Percentiles rank a stretch among this genome's conserved stretches.
Conservation (phyloP, 768 basidiomycete genomes). For the Peribolospora kevripleyi region DNA sequence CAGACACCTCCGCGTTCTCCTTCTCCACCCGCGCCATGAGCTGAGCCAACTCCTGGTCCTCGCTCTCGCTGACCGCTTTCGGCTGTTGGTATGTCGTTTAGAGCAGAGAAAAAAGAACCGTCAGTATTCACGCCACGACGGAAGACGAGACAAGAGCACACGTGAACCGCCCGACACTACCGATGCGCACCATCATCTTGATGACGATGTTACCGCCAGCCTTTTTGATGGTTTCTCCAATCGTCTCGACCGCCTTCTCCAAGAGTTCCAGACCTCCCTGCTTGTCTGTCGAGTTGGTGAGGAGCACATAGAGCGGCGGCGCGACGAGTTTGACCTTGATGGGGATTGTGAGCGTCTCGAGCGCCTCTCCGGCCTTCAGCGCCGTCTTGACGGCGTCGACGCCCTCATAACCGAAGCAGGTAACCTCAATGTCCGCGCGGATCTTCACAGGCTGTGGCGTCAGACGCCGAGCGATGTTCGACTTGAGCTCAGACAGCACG, state of each 20-base stretch:
- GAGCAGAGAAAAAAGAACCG: not conserved
- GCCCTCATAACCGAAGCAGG: constrained; percentile 82
- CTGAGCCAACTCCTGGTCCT: constrained; percentile 88
- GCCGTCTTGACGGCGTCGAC: constrained; percentile 94
- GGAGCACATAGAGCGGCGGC: constrained; percentile 83
- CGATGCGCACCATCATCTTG: constrained; percentile 64
- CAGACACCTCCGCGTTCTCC: constrained; percentile 89
- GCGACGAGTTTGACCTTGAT: constrained; percentile 95
- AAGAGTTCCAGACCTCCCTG: constrained; percentile 74
- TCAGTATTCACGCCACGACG: not conserved
- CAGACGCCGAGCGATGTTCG: constrained; percentile 75
- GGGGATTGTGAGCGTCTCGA: constrained; percentile 68
- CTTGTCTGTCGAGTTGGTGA: constrained; percentile 93
- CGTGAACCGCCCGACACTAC: too few relatives aligned
- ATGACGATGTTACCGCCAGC: constrained; percentile 67
- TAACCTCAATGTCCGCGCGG: constrained; percentile 89
- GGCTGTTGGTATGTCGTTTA: constrained; percentile 30
- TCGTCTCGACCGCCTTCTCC: constrained; percentile 77
- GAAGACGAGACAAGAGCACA: not conserved
- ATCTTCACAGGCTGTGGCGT: constrained; percentile 98
- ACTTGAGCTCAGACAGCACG: constrained; percentile 38
- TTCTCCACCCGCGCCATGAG: constrained; percentile 84
- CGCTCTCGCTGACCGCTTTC: constrained; percentile 89
- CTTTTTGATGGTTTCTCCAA: constrained; percentile 57
- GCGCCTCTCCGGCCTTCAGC: constrained; percentile 56